Evolutionary conservation across 108 stramenopile genomes (phyloP).

Genomic region (Schizochytrium sp.): DNA sequence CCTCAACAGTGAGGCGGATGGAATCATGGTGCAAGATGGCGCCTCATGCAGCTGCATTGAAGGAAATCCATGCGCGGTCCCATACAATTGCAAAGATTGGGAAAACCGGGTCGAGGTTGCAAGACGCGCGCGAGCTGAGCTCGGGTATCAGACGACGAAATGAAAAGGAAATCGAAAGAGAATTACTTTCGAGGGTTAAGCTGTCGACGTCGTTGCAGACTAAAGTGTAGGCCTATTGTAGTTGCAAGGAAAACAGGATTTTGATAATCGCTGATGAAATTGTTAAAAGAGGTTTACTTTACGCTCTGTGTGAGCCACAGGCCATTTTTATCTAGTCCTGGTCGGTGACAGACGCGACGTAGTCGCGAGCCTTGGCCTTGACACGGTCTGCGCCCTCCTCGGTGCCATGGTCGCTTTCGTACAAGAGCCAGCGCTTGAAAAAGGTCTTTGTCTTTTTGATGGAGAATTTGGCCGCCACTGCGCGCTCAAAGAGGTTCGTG

Average conservation of each 20-base stretch:
- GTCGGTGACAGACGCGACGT: background rate
- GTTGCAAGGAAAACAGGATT: too few species aligned
- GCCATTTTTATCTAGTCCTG: background rate
- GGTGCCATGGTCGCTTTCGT: background rate
- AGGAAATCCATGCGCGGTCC: background rate
- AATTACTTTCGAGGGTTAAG: too few species aligned
- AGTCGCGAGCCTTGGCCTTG: background rate
- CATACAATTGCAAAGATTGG: slow-evolving; percentile 13
- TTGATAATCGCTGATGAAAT: too few species aligned
- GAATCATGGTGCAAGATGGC: background rate
- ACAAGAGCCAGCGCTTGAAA: slow-evolving; percentile 7
- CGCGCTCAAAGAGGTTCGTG: background rate
- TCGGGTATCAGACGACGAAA: background rate
- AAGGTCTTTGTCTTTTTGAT: slow-evolving; percentile 7
- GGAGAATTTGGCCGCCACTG: background rate
- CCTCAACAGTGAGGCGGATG: background rate
- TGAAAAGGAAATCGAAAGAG: background rate
- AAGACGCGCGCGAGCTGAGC: background rate
- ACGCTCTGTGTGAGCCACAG: too few species aligned
- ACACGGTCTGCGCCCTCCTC: background rate
- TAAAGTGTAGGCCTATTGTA: too few species aligned
- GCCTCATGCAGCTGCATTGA: slow-evolving; percentile 8
- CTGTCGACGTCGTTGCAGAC: too few species aligned
- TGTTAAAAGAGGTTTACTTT: too few species aligned
- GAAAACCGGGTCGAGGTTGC: background rate